Evolutionary conservation across 2,329 filamentous ascomycete species (phyloP), one percentile per base, ranked within the genome.

Genomic region (Penicillium sp.): DNA sequence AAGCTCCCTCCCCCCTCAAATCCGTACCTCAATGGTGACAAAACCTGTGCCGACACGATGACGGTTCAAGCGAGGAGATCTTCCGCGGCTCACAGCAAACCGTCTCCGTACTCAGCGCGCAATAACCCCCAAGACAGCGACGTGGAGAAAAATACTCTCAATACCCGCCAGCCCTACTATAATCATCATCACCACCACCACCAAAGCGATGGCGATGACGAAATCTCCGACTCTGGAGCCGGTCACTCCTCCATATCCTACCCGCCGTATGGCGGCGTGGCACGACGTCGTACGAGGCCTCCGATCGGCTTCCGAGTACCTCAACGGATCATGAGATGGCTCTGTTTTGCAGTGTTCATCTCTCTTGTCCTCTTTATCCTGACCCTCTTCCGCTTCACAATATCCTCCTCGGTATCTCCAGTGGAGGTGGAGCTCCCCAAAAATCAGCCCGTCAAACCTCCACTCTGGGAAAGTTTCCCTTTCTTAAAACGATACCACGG

Each of bases 401-500:
- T 86, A 39, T 52, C 64, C n/a, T 54, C 59, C 5, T 54, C 60
- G 34, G 60, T 62, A 28, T 53, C 64, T 41, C 58, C 57, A 39
- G 59, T 67, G 28, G 43, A 58, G 3, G 56, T 66, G 25, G 65
- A 66, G 49, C 63, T 85, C 27, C 78, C 80, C 12, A 82, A 82
- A 54, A 77, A 77, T 9, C 76, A 81, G 0, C 69, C 80, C 0
- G 39, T 28, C 8, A 80, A 82, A 18, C 86, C 88, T 9, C 81
- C 83, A 0, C 54, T 58, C n/a, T 97, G 90, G 90, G 88, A 95
- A 65, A 80, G 79, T 8, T 97, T 95, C 64, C 82, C 83, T 0
- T 94, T 95, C 61, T 69, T 98, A 52, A 85, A 84, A 51, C 80
- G 90, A 53, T 98, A 96, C 66, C 93, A 96, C 66, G 91, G 90